Evolutionary conservation across 257 asterid species (phyloP).

Genomic region (Salvia miltiorrhiza): DNA sequence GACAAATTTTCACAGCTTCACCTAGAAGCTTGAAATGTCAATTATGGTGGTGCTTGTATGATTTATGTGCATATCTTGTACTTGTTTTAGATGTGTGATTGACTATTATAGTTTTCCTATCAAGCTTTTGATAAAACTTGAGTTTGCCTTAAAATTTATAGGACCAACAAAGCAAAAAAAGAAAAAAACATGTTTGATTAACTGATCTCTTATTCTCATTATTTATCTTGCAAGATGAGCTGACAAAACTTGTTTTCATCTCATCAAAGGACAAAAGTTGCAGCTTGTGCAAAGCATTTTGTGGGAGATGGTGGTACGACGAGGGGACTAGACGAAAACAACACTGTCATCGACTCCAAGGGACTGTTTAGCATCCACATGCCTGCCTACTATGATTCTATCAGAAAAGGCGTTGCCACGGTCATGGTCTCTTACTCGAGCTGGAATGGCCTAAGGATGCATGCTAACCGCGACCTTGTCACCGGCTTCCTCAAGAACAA

Average conservation of each 20-base stretch:
- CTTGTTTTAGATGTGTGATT: neutral
- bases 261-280: slow-evolving; percentile 52
- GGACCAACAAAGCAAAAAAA: too few relatives aligned
- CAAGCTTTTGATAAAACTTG: neutral
- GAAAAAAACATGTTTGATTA: too few relatives aligned
- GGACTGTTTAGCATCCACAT: slow-evolving; percentile 53
- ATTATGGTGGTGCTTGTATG: too few relatives aligned
- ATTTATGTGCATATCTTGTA: too few relatives aligned
- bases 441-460: slow-evolving; percentile 63
- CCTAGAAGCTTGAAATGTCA: neutral
- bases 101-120: neutral
- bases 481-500: slow-evolving; percentile 55
- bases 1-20: too few relatives aligned
- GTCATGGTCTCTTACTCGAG: slow-evolving; percentile 78
- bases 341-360: slow-evolving; percentile 47
- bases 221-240: neutral
- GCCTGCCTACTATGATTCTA: slow-evolving; percentile 63
- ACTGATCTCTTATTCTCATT: too few relatives aligned
- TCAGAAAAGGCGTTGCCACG: slow-evolving; percentile 61
- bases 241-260: slow-evolving; percentile 4
- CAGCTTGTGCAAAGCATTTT: slow-evolving; percentile 69
- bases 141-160: neutral
- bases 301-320: slow-evolving; percentile 78
- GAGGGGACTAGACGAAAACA: slow-evolving; percentile 53
- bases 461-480: slow-evolving; percentile 45